phyloP scores from a whole-genome alignment of 305 asterid species.

The Fraxinus ornus region DNA sequence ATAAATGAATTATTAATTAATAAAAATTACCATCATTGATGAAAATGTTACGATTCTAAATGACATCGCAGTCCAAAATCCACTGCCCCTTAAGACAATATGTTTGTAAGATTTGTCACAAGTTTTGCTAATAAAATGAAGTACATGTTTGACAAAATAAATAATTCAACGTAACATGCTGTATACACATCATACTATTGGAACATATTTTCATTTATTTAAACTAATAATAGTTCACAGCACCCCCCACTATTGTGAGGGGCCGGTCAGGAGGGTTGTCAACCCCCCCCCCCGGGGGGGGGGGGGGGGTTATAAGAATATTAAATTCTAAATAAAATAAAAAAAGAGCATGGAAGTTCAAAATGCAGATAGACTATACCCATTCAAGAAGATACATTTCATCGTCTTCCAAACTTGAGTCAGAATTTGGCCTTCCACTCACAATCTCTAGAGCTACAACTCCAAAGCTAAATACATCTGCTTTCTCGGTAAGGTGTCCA shows the following conservation, averaged over 20 bases:
- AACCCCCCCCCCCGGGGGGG: too few relatives aligned
- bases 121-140: not conserved
- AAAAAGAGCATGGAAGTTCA: not conserved
- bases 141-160: not conserved
- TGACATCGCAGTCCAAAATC: not conserved
- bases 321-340: not conserved
- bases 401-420: constrained; percentile 49
- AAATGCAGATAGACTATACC: constrained; percentile 40
- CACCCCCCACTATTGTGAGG: not conserved
- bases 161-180: not conserved
- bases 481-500: constrained; percentile 82
- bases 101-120: too few relatives aligned
- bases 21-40: not conserved
- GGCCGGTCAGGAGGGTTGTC: too few relatives aligned
- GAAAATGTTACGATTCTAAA: too few relatives aligned
- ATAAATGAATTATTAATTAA: not conserved
- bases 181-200: not conserved
- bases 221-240: not conserved
- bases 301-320: not conserved
- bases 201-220: not conserved
- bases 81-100: not conserved
- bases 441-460: constrained; percentile 72
- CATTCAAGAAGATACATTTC: constrained; percentile 75
- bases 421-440: constrained; percentile 70
- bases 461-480: constrained; percentile 71